Evolutionary conservation across 306 rosid species (phyloP).

Genomic region (Lathyrus sativus): DNA sequence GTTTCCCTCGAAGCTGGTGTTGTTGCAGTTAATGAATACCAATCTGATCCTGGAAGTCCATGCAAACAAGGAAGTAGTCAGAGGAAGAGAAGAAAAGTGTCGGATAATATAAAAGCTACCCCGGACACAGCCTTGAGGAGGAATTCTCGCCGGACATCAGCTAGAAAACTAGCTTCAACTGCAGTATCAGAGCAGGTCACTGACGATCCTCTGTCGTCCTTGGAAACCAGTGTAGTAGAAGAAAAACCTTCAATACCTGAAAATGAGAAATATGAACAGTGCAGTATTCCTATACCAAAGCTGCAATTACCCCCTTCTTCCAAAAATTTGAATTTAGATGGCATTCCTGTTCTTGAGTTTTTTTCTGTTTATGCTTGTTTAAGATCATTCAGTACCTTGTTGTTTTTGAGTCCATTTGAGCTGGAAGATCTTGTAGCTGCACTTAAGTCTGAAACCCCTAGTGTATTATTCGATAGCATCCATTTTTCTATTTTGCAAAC

Average conservation of each 20-base stretch:
- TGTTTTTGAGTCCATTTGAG: slow-evolving; percentile 95
- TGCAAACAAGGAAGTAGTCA: slow-evolving; percentile 46
- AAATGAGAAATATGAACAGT: slow-evolving; percentile 53
- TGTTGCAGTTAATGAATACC: slow-evolving; percentile 42
- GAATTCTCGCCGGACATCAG: slow-evolving; percentile 86
- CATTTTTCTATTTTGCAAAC: slow-evolving; percentile 80
- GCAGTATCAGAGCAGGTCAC: slow-evolving; percentile 33
- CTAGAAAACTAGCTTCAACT: slow-evolving; percentile 46
- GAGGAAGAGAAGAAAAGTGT: slow-evolving; percentile 66
- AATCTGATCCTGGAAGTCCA: slow-evolving; percentile 52
- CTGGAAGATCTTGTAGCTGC: slow-evolving; percentile 82
- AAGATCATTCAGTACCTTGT: slow-evolving; percentile 81
- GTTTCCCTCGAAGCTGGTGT: slow-evolving; percentile 51
- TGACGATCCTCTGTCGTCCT: slow-evolving; percentile 48
- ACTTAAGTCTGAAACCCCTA: slow-evolving; percentile 63
- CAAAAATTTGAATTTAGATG: slow-evolving; percentile 65
- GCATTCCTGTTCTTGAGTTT: slow-evolving; percentile 74
- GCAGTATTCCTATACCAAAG: slow-evolving; percentile 45
- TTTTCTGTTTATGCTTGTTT: slow-evolving; percentile 85
- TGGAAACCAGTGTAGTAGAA: slow-evolving; percentile 61
- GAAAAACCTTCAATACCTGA: slow-evolving; percentile 52
- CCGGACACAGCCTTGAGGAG: slow-evolving; percentile 78
- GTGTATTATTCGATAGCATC: slow-evolving; percentile 69
- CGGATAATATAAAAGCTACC: slow-evolving; percentile 44
- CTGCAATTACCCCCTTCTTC: slow-evolving; percentile 86